Evolutionary conservation across 345 rosid species (phyloP).

Genomic region (Aurinia saxatilis): DNA sequence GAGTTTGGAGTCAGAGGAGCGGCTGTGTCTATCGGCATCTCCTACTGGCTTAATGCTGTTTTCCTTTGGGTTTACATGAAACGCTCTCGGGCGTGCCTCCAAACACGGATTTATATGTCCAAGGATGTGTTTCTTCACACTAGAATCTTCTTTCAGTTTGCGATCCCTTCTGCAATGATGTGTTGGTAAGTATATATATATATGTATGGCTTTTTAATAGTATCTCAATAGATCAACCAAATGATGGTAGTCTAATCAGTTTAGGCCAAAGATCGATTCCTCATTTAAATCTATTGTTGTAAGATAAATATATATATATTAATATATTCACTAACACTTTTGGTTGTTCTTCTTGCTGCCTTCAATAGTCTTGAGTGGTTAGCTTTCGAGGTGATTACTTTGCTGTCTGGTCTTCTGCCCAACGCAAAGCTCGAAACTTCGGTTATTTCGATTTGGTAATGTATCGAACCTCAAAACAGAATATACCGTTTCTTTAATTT

Average conservation of each 20-base stretch:
- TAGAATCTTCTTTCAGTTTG: conserved; percentile 19
- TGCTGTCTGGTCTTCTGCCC: conserved; percentile 55
- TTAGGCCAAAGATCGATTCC: neutral
- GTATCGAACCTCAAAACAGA: neutral
- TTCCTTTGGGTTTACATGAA: conserved; percentile 30
- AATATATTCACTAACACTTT: neutral
- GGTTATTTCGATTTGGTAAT: conserved; percentile 49
- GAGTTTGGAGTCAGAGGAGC: conserved; percentile 29
- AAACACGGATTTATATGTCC: conserved; percentile 8
- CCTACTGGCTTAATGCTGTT: conserved; percentile 23
- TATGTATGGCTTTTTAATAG: neutral
- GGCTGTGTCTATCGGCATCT: conserved; percentile 16
- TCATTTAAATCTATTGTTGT: no score
- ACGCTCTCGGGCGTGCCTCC: neutral
- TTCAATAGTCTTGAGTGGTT: conserved; percentile 56
- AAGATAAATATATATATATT: no score
- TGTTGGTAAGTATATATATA: conserved; percentile 28
- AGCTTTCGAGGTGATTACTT: conserved; percentile 49
- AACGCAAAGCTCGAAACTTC: conserved; percentile 56
- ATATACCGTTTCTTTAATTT: neutral
- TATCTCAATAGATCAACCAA: neutral
- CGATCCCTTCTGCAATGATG: conserved; percentile 33
- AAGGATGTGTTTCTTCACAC: conserved; percentile 25
- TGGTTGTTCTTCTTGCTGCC: neutral
- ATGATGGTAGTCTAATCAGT: neutral